Evolutionary conservation across 345 rosid genomes (phyloP).

Genomic region (Gossypium turneri): DNA sequence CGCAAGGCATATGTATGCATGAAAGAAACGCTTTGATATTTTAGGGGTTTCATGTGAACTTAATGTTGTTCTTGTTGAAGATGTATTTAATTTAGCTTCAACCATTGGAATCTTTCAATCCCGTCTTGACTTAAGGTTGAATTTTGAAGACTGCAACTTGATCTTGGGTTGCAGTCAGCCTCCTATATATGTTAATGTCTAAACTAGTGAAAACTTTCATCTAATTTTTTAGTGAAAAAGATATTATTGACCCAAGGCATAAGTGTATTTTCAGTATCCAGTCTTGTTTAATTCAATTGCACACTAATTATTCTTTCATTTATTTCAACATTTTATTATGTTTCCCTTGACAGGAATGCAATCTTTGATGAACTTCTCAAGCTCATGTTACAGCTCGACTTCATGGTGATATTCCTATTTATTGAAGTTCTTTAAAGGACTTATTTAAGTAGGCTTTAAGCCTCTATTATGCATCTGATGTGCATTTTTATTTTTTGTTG

Average conservation of each 20-base stretch:
- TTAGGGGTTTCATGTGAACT: not conserved
- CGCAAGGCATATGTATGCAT: conserved; percentile 19
- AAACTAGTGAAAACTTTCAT: not conserved
- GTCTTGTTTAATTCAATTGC: not conserved
- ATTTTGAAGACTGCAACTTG: not conserved
- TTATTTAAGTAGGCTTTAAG: not conserved
- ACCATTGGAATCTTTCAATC: not conserved
- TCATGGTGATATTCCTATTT: conserved; percentile 47
- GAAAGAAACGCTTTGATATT: not conserved
- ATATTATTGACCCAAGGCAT: not conserved
- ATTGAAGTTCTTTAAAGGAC: conserved; percentile 2
- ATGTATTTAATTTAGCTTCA: not conserved
- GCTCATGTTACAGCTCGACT: conserved; percentile 66
- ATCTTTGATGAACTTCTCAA: conserved; percentile 66
- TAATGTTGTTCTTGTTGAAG: not conserved
- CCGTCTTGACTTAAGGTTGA: not conserved
- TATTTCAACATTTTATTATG: not conserved
- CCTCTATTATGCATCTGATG: not conserved
- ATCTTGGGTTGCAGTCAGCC: not conserved
- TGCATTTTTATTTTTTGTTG: not conserved
- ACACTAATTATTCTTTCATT: conserved; percentile 3
- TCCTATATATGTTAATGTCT: not conserved
- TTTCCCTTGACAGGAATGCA: conserved; percentile 41
- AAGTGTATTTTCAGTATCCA: not conserved
- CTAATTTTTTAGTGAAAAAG: not conserved